phyloP scores from a whole-genome alignment of 495 filamentous ascomycete species.

The Ramalina peruviana region DNA sequence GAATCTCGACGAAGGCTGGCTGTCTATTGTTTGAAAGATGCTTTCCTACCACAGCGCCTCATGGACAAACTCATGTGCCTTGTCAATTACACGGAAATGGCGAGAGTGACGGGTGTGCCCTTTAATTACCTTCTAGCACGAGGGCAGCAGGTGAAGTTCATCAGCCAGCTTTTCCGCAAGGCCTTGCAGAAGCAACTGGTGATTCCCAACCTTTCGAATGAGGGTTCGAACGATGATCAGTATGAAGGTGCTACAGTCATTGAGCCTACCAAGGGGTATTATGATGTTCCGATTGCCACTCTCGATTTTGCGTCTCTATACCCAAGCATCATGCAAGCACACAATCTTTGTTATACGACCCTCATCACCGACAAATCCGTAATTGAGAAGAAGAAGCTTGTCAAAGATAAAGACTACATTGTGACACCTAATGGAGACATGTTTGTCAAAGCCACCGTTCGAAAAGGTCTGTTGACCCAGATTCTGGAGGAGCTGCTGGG shows the following conservation, averaged over 20 bases:
- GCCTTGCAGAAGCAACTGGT: conserved; percentile 84
- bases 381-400: conserved; percentile 55
- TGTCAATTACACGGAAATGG: conserved; percentile 98
- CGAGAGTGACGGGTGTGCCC: conserved; percentile 94
- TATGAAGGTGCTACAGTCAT: conserved; percentile 98
- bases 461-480: conserved; percentile 84
- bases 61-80: conserved; percentile 98
- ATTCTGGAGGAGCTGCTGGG: conserved; percentile 87
- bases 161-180: conserved; percentile 94
- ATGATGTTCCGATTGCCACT: conserved; percentile 86
- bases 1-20: conserved; percentile 83
- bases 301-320: conserved; percentile 98
- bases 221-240: conserved; percentile 53
- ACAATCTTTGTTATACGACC: conserved; percentile 98
- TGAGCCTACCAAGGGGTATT: conserved; percentile 83
- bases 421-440: conserved; percentile 86
- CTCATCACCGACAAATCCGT: conserved; percentile 60
- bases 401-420: conserved; percentile 89
- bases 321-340: conserved; percentile 96
- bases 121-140: conserved; percentile 88
- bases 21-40: conserved; percentile 96
- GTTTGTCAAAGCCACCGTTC: conserved; percentile 76
- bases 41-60: conserved; percentile 82
- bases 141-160: conserved; percentile 94
- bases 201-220: conserved; percentile 64